Percentiles rank a stretch among this genome's conserved stretches.
phyloP scores from a whole-genome alignment of 345 rosid genomes.

The Eucalyptus lansdowneana region DNA sequence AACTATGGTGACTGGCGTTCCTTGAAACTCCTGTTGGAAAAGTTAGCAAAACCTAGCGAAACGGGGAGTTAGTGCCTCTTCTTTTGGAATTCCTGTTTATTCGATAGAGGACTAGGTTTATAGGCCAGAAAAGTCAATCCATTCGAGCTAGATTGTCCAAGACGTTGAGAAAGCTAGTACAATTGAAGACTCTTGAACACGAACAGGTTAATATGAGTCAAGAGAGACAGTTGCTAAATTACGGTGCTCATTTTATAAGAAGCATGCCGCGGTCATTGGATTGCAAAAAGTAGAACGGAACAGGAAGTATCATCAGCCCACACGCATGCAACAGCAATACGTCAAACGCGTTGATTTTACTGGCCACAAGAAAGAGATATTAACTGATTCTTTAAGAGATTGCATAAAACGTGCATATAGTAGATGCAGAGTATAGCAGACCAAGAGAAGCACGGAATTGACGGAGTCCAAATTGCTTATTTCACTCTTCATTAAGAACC shows the following conservation, averaged over 20 bases:
- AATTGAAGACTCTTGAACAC: not conserved
- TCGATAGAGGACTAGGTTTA: not conserved
- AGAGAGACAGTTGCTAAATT: not conserved
- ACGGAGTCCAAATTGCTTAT: not conserved
- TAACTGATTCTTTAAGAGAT: not conserved
- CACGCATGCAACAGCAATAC: not conserved
- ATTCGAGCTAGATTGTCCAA: not conserved
- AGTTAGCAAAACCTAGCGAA: not conserved
- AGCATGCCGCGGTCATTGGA: not conserved
- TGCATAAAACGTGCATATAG: not conserved
- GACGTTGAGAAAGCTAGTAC: not conserved
- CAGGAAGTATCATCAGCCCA: not conserved
- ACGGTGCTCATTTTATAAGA: not conserved
- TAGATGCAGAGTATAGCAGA: not conserved
- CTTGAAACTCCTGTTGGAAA: not conserved
- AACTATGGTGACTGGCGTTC: not conserved
- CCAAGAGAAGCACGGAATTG: not conserved
- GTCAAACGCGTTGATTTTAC: not conserved
- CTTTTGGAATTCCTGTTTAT: not conserved
- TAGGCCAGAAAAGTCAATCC: not conserved
- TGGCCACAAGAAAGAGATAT: not conserved
- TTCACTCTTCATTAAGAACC: not conserved
- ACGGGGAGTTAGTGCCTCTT: not conserved
- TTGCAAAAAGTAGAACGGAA: not conserved
- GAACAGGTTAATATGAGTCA: not conserved